Conservation (phyloP, 2,329 filamentous ascomycete genomes). For the Colletotrichum sojae region DNA sequence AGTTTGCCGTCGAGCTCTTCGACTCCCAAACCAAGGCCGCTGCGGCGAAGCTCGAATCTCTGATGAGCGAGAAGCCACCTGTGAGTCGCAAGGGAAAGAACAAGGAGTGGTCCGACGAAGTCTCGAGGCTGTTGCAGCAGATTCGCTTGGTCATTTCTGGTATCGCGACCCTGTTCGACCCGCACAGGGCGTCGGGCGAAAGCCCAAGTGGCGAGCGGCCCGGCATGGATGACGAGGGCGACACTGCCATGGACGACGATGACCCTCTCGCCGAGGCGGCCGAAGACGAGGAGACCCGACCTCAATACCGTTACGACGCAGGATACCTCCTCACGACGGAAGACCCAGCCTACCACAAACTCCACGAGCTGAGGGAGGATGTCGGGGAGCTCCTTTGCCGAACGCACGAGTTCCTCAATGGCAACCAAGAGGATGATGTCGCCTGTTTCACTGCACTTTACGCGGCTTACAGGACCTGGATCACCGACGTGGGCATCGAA, state of each 20-base stretch:
- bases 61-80: slow-evolving; percentile 86
- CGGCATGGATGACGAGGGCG: slow-evolving; percentile 66
- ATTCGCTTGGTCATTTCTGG: slow-evolving; percentile 92
- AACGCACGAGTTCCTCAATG: slow-evolving; percentile 86
- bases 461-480: slow-evolving; percentile 94
- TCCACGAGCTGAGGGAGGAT: slow-evolving; percentile 85
- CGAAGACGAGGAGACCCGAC: slow-evolving; percentile 86
- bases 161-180: slow-evolving; percentile 90
- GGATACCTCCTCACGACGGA: slow-evolving; percentile 81
- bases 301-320: slow-evolving; percentile 89
- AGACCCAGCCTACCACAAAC: slow-evolving; percentile 75
- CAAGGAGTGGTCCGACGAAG: slow-evolving; percentile 99
- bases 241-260: slow-evolving; percentile 57
- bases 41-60: slow-evolving; percentile 78
- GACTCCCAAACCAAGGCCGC: slow-evolving; percentile 86
- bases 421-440: slow-evolving; percentile 94
- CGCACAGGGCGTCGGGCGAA: slow-evolving; percentile 75
- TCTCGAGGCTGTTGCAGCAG: slow-evolving; percentile 89
- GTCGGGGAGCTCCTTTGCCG: slow-evolving; percentile 85
- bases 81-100: slow-evolving; percentile 95
- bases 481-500: slow-evolving; percentile 97
- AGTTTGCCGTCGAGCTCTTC: slow-evolving; percentile 92
- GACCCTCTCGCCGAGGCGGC: slow-evolving; percentile 73
- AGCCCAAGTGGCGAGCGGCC: slow-evolving; percentile 46
- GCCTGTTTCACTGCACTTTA: slow-evolving; percentile 95